phyloP scores from a whole-genome alignment of 2,329 filamentous ascomycete species.

The Aspergillus novofumigatus region DNA sequence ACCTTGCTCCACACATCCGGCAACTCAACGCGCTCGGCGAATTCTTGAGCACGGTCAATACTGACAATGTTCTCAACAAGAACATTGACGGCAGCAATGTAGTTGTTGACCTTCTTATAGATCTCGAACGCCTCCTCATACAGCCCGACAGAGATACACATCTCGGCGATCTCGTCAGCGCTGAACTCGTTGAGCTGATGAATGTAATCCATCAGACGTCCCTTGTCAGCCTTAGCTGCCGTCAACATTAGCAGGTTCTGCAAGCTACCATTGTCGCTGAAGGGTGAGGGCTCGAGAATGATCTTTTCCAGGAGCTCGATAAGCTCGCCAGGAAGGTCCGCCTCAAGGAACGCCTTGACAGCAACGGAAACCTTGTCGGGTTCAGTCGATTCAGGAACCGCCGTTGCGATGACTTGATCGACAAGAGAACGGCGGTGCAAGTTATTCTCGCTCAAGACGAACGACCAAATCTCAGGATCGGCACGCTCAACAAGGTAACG shows the following conservation, averaged over 20 bases:
- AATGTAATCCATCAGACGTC: slow-evolving; percentile 92
- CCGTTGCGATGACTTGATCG: slow-evolving; percentile 93
- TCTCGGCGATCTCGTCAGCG: slow-evolving; percentile 83
- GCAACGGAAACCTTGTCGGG: slow-evolving; percentile 93
- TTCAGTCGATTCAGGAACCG: slow-evolving; percentile 87
- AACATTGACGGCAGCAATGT: slow-evolving; percentile 80
- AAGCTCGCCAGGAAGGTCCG: slow-evolving; percentile 86
- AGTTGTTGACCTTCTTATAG: slow-evolving; percentile 95
- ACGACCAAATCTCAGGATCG: slow-evolving; percentile 87
- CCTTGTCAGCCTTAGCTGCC: slow-evolving; percentile 93
- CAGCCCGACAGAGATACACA: slow-evolving; percentile 91
- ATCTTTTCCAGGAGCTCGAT: slow-evolving; percentile 99
- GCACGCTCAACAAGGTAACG: slow-evolving; percentile 89
- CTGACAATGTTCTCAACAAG: slow-evolving; percentile 95
- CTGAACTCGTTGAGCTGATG: slow-evolving; percentile 86
- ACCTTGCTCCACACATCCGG: slow-evolving; percentile 98
- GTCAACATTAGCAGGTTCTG: slow-evolving; percentile 97
- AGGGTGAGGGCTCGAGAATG: slow-evolving; percentile 96
- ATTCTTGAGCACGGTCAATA: slow-evolving; percentile 94
- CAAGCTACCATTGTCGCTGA: slow-evolving; percentile 94
- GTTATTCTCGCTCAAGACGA: slow-evolving; percentile 94
- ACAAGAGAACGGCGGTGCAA: slow-evolving; percentile 88
- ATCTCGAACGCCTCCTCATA: slow-evolving; percentile 98
- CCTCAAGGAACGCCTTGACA: slow-evolving; percentile 86
- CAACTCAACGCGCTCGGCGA: slow-evolving; percentile 88